Evolutionary conservation across 2,329 filamentous ascomycete genomes (phyloP), one percentile per base, ranked within the genome.

Genomic region (Pestalotiopsis sp.): DNA sequence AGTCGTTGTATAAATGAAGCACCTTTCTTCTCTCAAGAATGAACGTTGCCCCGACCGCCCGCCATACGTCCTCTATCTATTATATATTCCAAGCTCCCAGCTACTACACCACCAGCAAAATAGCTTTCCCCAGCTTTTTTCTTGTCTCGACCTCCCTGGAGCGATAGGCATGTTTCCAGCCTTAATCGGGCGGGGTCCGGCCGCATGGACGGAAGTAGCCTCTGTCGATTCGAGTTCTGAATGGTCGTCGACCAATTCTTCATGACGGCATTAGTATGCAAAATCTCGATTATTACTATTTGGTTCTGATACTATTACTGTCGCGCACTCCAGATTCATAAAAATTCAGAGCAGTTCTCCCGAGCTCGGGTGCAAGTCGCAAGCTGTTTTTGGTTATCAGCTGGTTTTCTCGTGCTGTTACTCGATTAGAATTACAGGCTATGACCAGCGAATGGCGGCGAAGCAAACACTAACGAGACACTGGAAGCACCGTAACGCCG

Each of bases 81-180:
- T 36, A 36, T 36, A 36, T 36, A 36, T 6, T 9, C 31, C 31
- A 36, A 36, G 31, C 31, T 36, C 31, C 31, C 20, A 52, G 5
- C 41, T 45, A 49, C 41, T 45, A 49, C 45, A 52, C 20, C 49
- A 66, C 68, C 31, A 63, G 67, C 66, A 69, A 36, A 66, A 20
- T 38, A 70, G 69, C 61, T 67, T 73, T 74, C 72, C 71, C 72
- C 71, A 73, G 70, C 70, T 64, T 9, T 25, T 63, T 25, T 38
- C 64, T 25, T n/a, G 25, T 9, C 13, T 12, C 27, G 27, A 27
- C 38, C 58, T 23, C 27, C 38, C 11, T 36, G 31, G 9, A 27
- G 11, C 62, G 20, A 64, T 36, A 36, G 41, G 41, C 63, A 56
- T n/a, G 63, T 45, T 38, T 23, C 27, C 27, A 36, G 31, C 12